Conservation (phyloP, 257 asterid genomes). For the Schizonepeta tenuifolia region DNA sequence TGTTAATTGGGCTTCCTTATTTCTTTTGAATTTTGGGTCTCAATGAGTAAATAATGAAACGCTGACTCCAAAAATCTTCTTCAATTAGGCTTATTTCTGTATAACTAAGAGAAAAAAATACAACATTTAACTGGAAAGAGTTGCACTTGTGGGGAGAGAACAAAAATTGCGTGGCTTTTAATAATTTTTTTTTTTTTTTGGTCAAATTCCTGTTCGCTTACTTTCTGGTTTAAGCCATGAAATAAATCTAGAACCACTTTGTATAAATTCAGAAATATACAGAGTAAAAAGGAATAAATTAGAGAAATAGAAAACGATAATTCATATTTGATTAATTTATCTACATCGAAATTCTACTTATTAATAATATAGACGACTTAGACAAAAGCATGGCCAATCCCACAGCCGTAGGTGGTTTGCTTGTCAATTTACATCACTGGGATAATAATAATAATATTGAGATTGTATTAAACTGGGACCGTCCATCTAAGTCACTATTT, state of each 20-base stretch:
- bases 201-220: constrained; percentile 17
- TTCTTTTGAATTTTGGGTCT: background rate
- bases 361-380: constrained; percentile 8
- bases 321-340: background rate
- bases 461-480: constrained; percentile 30
- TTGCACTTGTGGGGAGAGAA: background rate
- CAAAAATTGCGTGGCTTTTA: background rate
- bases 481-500: constrained; percentile 22
- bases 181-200: background rate
- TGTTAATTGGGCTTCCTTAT: background rate
- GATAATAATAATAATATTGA: constrained; percentile 12
- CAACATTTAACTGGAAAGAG: background rate
- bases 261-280: background rate
- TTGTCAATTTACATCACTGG: constrained; percentile 24
- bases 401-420: constrained; percentile 19
- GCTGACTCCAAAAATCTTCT: background rate
- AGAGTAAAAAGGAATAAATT: background rate
- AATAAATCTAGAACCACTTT: background rate
- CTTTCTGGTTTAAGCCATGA: background rate
- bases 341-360: background rate
- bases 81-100: background rate
- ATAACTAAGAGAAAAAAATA: background rate
- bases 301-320: background rate
- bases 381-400: constrained; percentile 13
- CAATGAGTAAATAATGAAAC: too few species aligned